Evolutionary conservation across 495 filamentous ascomycete species (phyloP), one percentile per base, ranked within the genome.

Genomic region (Aspergillus panamensis): DNA sequence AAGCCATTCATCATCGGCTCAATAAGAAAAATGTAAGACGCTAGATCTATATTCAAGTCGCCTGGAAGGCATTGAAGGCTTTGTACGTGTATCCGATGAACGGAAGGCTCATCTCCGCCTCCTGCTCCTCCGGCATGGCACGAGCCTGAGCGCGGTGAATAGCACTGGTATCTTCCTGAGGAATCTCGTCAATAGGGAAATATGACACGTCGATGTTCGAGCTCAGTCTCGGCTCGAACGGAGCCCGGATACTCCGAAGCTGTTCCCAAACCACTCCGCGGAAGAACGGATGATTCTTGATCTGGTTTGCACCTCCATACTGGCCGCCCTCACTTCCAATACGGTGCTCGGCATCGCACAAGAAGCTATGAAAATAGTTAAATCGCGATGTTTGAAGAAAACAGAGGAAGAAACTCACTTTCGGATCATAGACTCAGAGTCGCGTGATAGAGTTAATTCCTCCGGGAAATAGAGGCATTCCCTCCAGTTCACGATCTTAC

Each of bases 61-160:
- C 75, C 57, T 82, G 73, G 71, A 87, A 87, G 62, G 87, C 89
- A 76, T 96, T 93, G 73, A 98, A 98, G 56, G 94, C 88, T 80
- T 96, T 97, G 80, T 96, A 98, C 17, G 94, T 98, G 70, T 98
- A 98, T 20, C 94, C 94, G 65, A 97, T 96, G 71, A 98, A 98
- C 3, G 94, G 94, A 67, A 97, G 71, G 70, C 86, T 92, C 84
- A 97, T 90, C 80, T 97, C 95, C 12, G 85, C 84, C 52, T 82
- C 81, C 60, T 87, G 77, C 20, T 86, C 82, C 2, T 86, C 83
- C 12, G 80, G 82, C 69, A 80, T 76, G 32, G 79, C 78, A 57
- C 79, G 75, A 70, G 84, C 82, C 78, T 90, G 81, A 71, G 84
- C 81, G 73, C 82, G 73, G 76, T 95, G 68, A 73, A 79, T 79